phyloP scores from a whole-genome alignment of 345 rosid genomes.

The Acer yangbiense region DNA sequence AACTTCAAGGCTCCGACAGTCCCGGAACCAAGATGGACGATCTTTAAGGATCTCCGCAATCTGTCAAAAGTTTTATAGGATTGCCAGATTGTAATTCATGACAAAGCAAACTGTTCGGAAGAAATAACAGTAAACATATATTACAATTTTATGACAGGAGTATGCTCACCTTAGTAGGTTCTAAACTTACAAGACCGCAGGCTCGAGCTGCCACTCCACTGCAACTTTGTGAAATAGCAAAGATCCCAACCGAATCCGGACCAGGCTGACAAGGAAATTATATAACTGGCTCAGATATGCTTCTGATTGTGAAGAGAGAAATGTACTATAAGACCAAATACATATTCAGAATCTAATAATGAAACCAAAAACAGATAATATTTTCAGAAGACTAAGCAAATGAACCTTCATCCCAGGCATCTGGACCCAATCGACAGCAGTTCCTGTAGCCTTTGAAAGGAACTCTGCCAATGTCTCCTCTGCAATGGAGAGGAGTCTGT shows the following conservation, averaged over 20 bases:
- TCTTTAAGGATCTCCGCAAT: slow-evolving; percentile 98
- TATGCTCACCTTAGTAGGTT: slow-evolving; percentile 75
- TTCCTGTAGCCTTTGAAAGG: slow-evolving; percentile 99
- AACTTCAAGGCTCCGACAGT: slow-evolving; percentile 97
- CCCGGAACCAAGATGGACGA: slow-evolving; percentile 98
- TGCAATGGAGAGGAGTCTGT: slow-evolving; percentile 96
- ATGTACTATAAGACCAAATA: not conserved
- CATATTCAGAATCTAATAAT: not conserved
- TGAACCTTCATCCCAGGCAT: slow-evolving; percentile 99
- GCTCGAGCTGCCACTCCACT: slow-evolving; percentile 99
- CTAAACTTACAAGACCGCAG: slow-evolving; percentile 98
- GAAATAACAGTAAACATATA: not conserved
- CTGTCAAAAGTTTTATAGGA: slow-evolving; percentile 39
- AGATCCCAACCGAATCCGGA: slow-evolving; percentile 99
- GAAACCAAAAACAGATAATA: not conserved
- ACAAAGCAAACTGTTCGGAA: not conserved
- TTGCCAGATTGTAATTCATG: not conserved
- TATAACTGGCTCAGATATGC: slow-evolving; percentile 1
- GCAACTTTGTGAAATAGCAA: slow-evolving; percentile 99
- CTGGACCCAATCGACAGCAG: slow-evolving; percentile 99
- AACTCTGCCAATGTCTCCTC: slow-evolving; percentile 99
- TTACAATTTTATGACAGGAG: not conserved
- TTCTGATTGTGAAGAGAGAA: not conserved
- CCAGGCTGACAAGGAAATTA: slow-evolving; percentile 73
- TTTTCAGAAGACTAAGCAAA: not conserved